Conservation (phyloP, 2,329 filamentous ascomycete genomes). For the Ophiocordyceps unilateralis region DNA sequence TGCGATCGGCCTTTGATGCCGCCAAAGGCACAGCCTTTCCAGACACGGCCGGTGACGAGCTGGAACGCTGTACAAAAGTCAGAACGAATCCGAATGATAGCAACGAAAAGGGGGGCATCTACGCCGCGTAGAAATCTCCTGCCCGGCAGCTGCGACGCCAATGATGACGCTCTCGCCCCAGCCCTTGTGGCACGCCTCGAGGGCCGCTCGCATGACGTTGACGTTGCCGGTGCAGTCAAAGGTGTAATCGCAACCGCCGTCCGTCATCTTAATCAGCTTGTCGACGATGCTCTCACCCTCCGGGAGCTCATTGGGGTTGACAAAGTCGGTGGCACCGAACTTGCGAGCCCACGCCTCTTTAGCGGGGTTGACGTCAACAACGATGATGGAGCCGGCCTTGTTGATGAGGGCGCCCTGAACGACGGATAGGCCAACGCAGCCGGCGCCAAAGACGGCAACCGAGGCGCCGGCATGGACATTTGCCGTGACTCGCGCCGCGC, state of each 20-base stretch:
- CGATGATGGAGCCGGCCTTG: constrained; percentile 61
- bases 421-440: constrained; percentile 88
- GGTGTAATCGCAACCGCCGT: constrained; percentile 95
- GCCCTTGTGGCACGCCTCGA: constrained; percentile 98
- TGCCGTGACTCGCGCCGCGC: constrained; percentile 84
- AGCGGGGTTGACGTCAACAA: constrained; percentile 59
- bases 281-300: constrained; percentile 71
- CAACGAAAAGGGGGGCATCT: constrained; percentile 24
- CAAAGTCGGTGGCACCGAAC: constrained; percentile 93
- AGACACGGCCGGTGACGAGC: constrained; percentile 90
- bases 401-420: constrained; percentile 85
- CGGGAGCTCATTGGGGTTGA: constrained; percentile 67
- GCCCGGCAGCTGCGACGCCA: constrained; percentile 86
- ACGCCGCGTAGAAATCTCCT: constrained; percentile 91
- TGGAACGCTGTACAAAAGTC: constrained; percentile 58
- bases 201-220: constrained; percentile 81
- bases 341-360: constrained; percentile 90
- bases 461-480: constrained; percentile 80
- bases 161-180: constrained; percentile 98
- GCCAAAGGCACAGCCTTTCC: constrained; percentile 95
- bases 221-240: constrained; percentile 99
- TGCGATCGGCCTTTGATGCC: constrained; percentile 96
- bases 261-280: constrained; percentile 91
- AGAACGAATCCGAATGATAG: constrained; percentile 3
- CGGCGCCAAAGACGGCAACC: constrained; percentile 84